Evolutionary conservation across 176 grass and related monocot species (phyloP).

Genomic region (Eleusine indica): DNA sequence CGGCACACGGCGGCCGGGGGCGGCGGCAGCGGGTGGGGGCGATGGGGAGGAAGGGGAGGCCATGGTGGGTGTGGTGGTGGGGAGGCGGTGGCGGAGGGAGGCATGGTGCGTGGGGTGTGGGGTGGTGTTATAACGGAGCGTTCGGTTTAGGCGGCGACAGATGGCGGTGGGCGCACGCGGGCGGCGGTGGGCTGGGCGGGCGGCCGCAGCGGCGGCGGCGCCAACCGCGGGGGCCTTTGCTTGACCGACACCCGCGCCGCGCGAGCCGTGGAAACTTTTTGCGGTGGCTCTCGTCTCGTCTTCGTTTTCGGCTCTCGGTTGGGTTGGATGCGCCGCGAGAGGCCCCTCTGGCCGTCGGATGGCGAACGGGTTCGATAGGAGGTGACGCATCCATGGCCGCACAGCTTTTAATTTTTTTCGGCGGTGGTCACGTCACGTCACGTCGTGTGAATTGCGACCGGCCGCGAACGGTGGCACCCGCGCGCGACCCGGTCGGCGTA

Average conservation of each 20-base stretch:
- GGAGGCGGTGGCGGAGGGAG: constrained; percentile 35
- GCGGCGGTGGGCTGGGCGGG: constrained; percentile 46
- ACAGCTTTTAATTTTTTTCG: not conserved
- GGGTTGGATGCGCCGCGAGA: not conserved
- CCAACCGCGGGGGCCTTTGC: constrained; percentile 36
- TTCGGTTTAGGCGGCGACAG: constrained; percentile 49
- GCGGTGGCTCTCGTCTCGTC: not conserved
- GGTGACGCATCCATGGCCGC: not conserved
- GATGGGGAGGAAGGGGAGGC: constrained; percentile 28
- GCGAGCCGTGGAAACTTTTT: constrained; percentile 2
- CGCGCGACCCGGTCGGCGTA: not conserved
- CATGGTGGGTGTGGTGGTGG: constrained; percentile 10
- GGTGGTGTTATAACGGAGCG: constrained; percentile 47
- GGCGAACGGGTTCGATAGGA: no score
- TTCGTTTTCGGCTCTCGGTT: not conserved
- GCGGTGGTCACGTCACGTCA: not conserved
- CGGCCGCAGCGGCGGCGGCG: constrained; percentile 46
- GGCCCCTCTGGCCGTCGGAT: constrained; percentile 21
- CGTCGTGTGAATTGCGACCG: constrained; percentile 4
- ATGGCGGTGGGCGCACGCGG: constrained; percentile 51
- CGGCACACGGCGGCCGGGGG: constrained; percentile 50
- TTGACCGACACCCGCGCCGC: constrained; percentile 41
- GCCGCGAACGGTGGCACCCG: constrained; percentile 50
- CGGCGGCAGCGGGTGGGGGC: constrained; percentile 12
- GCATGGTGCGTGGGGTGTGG: constrained; percentile 11